phyloP scores from a whole-genome alignment of 371 early-diverging fungal species.

The Dichotomocladium elegans region DNA sequence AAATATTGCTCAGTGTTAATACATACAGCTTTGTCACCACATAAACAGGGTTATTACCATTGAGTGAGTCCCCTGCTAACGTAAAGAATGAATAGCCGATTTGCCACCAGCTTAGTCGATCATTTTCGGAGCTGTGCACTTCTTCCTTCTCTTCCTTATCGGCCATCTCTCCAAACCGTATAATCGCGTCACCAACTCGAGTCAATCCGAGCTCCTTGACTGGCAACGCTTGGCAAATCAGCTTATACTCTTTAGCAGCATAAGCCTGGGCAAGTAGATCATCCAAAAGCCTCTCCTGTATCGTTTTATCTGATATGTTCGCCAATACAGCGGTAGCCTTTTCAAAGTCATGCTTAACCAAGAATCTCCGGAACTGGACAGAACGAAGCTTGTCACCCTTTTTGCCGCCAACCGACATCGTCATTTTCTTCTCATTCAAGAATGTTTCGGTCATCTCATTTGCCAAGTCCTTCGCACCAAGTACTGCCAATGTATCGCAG shows the following conservation, averaged over 20 bases:
- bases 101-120: slow-evolving; percentile 10
- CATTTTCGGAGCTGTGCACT: neutral
- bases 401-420: neutral
- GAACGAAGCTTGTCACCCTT: neutral
- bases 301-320: neutral
- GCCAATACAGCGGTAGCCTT: neutral
- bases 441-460: neutral
- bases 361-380: neutral
- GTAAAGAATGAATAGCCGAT: slow-evolving; percentile 7
- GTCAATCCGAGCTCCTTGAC: neutral
- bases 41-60: neutral
- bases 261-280: neutral
- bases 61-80: neutral
- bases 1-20: neutral
- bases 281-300: neutral
- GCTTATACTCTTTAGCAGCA: neutral
- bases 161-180: neutral
- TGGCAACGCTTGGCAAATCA: neutral
- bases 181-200: neutral
- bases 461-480: neutral
- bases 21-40: neutral
- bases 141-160: neutral
- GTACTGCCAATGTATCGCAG: neutral
- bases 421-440: neutral
- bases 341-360: neutral